Evolutionary conservation across 2,329 filamentous ascomycete genomes (phyloP), one percentile per base, ranked within the genome.

Genomic region (Penicillium sp.): DNA sequence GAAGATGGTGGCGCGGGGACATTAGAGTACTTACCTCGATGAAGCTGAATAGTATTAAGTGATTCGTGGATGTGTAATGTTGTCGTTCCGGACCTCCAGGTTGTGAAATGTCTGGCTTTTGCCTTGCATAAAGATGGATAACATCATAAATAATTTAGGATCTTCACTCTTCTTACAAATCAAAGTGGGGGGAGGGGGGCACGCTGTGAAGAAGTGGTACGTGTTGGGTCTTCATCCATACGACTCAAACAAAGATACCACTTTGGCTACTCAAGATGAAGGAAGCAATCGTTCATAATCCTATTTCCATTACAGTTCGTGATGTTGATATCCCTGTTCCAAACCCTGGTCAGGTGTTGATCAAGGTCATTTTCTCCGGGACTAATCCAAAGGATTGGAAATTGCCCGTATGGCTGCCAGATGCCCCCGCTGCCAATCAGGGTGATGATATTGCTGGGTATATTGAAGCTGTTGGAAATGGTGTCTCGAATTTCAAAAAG

Each of bases 381-480:
- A 66, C 73, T 19, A 79, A 79, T 51, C 76, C 79, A 7, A 82
- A 82, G 56, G 80, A 82, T 63, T 82, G 79, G 78, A 72, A 69
- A 52, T n/a, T 59, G 18, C 53, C 66, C 14, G 33, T 47, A 23
- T 60, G 51, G 50, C n/a, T n/a, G 13, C 37, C 55, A 4, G 54
- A 51, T 5, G 42, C 28, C 16, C 4, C 37, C 23, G 54, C 40
- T 23, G 52, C 61, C 14, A 82, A 82, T 67, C 68, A 72, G 14
- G 81, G 81, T 33, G 80, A 83, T 60, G 81, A 83, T 59, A 78
- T 83, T 42, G 79, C 80, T 0, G 79, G 79, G 8, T 76, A 77
- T 40, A 75, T 85, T 3, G 75, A 82, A 57, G 66, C 71, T 28
- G 77, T 84, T 4, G 83, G 83, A 2, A 65, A 74, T 3, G 73